A percentile compares a stretch with the other conserved stretches of the same genome.
Conservation (phyloP, 257 asterid species). For the Solanum piurae region DNA sequence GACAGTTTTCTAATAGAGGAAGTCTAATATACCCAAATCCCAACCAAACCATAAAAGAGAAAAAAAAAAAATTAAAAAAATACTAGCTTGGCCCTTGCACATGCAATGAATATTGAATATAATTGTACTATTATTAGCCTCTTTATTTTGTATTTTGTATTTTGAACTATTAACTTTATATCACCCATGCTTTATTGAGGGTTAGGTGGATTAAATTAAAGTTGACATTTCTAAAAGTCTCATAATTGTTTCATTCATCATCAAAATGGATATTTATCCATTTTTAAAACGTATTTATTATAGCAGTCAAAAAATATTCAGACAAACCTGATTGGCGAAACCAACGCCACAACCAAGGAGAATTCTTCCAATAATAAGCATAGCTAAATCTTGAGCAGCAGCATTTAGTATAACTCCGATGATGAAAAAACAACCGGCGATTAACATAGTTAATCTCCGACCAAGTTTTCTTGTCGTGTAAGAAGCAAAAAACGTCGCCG, state of each 20-base stretch:
- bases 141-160: background rate
- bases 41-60: background rate
- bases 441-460: constrained; percentile 55
- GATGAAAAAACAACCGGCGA: constrained; percentile 65
- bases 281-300: too few species aligned
- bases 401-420: constrained; percentile 56
- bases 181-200: background rate
- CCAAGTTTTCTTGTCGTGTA: constrained; percentile 76
- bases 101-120: background rate
- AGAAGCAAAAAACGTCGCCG: constrained; percentile 80
- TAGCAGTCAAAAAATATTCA: background rate
- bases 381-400: constrained; percentile 69
- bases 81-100: background rate
- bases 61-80: background rate
- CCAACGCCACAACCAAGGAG: constrained; percentile 87
- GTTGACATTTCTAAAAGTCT: background rate
- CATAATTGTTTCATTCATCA: too few species aligned
- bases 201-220: background rate
- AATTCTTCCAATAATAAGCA: constrained; percentile 86
- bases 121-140: background rate
- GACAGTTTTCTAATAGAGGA: background rate
- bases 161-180: background rate
- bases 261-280: too few species aligned
- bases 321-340: constrained; percentile 69
- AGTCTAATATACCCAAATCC: background rate